Evolutionary conservation across 2,329 filamentous ascomycete species (phyloP), one percentile per base, ranked within the genome.

Genomic region (Penicillium sp.): DNA sequence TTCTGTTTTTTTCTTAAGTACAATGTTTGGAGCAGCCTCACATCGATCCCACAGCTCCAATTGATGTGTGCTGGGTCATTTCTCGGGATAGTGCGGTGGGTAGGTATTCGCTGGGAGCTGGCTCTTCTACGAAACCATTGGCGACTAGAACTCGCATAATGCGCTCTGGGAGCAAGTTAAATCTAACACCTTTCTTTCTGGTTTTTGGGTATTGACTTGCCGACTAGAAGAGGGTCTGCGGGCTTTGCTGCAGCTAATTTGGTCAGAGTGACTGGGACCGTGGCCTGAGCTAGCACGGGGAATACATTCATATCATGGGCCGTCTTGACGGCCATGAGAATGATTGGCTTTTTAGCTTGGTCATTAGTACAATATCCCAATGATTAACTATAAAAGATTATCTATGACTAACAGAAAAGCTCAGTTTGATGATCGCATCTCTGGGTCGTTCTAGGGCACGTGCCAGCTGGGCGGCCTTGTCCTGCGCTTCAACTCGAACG

Each of bases 151-250:
- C 48, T 25, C 67, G 62, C 64, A 69, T 61, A 5, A 68, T 66
- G 1, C 66, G 64, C 35, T 66, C 66, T 69, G 31, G 7, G 8
- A 12, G 7, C 10, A 7, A 12, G n/a, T 42, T 42, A 33, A 33
- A 19, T 38, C 3, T 29, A 4, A 29, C 15, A 6, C 1, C 15
- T 23, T 50, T 38, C 2, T 17, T 7, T 8, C 33, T 6, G 1
- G 7, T n/a, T 23, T 3, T 4, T 0, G 0, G 17, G 2, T 7
- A 7, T 35, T 25, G 3, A 60, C 63, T 51, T 6, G 64, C 67
- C 67, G 12, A 69, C 67, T 17, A 69, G 42, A 1, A 68, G 41
- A 7, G 64, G 63, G 51, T 69, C 63, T 2, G 66, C 66, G 1
- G 61, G 55, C 37, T 68, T 69, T 27, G 51, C 37, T 8, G 53